A percentile compares a stretch with the other conserved stretches of the same genome.
These are phyloP conservation scores for Microdochium paspali DNA, from an alignment of 2,329 filamentous ascomycete genomes.

Conservation along the genomic window DNA sequence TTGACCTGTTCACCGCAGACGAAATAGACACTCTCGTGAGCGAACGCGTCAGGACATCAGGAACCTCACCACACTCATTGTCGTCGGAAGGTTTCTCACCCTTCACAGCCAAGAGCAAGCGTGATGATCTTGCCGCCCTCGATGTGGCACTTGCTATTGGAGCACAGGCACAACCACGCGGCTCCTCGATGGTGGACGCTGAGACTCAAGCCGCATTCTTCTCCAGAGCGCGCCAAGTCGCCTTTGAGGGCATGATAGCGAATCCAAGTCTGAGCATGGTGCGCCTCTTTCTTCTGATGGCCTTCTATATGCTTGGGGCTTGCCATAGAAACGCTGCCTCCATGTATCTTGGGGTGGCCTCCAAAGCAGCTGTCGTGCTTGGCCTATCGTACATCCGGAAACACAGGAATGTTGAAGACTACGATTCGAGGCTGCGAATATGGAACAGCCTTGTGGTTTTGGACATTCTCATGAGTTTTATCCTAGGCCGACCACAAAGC, in stretches of 20 bases:
- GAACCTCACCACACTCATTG: constrained; percentile 2
- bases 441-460: constrained; percentile 37
- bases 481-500: constrained; percentile 33
- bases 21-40: constrained; percentile 1
- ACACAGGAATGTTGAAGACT: neutral
- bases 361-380: constrained; percentile 45
- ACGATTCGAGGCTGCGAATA: constrained; percentile 23
- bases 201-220: constrained; percentile 30
- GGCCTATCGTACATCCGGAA: constrained; percentile 25
- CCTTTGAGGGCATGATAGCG: constrained; percentile 40
- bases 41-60: constrained; percentile 10
- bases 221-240: constrained; percentile 32
- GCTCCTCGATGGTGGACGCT: constrained; percentile 15
- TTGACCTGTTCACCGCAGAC: neutral
- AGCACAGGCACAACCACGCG: constrained; percentile 29
- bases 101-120: constrained; percentile 7
- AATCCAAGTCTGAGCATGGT: constrained; percentile 44
- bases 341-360: constrained; percentile 53
- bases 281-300: constrained; percentile 42
- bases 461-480: constrained; percentile 36
- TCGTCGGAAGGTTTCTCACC: constrained; percentile 3
- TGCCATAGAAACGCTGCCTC: constrained; percentile 52
- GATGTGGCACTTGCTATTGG: constrained; percentile 43
- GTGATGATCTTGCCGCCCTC: constrained; percentile 18
- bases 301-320: constrained; percentile 49